A percentile compares a stretch with the other conserved stretches of the same genome.
phyloP scores from a whole-genome alignment of 176 grass and related monocot genomes.

The Cocos nucifera region DNA sequence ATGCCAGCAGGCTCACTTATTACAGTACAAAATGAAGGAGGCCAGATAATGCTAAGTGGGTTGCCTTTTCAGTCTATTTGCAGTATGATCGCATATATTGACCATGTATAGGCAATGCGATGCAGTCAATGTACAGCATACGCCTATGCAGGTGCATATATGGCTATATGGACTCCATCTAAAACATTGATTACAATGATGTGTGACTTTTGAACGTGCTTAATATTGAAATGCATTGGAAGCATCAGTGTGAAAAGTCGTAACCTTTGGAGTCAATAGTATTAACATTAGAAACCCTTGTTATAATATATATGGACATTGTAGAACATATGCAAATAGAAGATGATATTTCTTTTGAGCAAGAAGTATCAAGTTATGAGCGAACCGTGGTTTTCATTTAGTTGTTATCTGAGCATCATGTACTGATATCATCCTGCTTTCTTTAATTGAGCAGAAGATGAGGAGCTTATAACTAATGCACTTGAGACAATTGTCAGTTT shows the following conservation, averaged over 20 bases:
- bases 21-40: too few species aligned
- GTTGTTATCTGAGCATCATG: not conserved
- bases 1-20: too few species aligned
- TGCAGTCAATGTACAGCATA: not conserved
- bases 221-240: not conserved
- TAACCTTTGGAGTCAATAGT: too few species aligned
- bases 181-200: not conserved
- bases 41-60: too few species aligned
- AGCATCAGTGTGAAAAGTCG: too few species aligned
- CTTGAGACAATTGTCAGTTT: conserved; percentile 95
- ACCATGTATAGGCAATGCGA: not conserved
- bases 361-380: too few species aligned
- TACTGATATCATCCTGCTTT: conserved; percentile 12
- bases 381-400: not conserved
- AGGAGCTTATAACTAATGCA: conserved; percentile 96
- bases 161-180: not conserved
- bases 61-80: too few species aligned
- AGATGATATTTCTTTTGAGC: too few species aligned
- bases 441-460: conserved; percentile 65
- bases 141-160: not conserved
- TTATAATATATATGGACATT: too few species aligned
- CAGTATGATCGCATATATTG: too few species aligned
- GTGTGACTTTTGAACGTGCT: not conserved
- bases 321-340: too few species aligned
- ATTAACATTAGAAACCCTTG: too few species aligned